Conservation (phyloP, 108 stramenopile genomes). For the Aurantiochytrium sp. region DNA sequence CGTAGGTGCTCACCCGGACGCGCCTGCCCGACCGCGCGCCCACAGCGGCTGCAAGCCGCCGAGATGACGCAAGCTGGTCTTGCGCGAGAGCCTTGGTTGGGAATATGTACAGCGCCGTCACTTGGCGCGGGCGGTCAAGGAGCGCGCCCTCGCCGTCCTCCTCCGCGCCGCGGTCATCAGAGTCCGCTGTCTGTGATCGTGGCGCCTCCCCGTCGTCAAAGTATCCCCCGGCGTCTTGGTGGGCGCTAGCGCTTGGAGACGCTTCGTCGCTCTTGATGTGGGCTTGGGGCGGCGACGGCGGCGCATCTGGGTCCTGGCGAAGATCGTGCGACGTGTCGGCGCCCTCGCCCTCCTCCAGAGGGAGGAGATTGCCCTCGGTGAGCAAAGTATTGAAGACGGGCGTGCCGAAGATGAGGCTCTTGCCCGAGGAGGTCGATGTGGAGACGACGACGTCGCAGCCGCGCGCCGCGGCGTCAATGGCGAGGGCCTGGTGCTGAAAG, state of each 20-base stretch:
- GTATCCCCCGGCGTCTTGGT: too few species aligned
- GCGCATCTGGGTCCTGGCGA: too few species aligned
- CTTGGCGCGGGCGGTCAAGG: neutral
- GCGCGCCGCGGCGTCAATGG: conserved; percentile 64
- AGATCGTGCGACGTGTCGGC: too few species aligned
- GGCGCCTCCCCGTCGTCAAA: too few species aligned
- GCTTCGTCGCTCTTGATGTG: too few species aligned
- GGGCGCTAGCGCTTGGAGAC: too few species aligned
- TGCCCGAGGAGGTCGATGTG: conserved; percentile 82
- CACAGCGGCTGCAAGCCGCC: neutral
- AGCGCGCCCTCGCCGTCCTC: neutral
- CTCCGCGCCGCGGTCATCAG: neutral
- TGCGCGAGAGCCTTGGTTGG: conserved; percentile 96
- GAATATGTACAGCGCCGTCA: conserved; percentile 72
- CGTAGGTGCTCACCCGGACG: neutral
- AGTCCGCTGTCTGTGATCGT: too few species aligned
- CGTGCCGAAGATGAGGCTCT: conserved; percentile 72
- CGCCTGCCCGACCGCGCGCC: neutral
- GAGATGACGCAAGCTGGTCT: conserved; percentile 67
- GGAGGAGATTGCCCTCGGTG: neutral
- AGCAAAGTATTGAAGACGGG: conserved; percentile 70
- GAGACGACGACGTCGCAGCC: conserved; percentile 68
- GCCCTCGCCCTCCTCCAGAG: too few species aligned
- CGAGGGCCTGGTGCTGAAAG: conserved; percentile 75
- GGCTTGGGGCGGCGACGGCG: too few species aligned